Percentiles rank a stretch among this genome's conserved stretches.
Evolutionary conservation across 495 filamentous ascomycete species (phyloP).

Genomic region (Amphirosellinia nigrospora): DNA sequence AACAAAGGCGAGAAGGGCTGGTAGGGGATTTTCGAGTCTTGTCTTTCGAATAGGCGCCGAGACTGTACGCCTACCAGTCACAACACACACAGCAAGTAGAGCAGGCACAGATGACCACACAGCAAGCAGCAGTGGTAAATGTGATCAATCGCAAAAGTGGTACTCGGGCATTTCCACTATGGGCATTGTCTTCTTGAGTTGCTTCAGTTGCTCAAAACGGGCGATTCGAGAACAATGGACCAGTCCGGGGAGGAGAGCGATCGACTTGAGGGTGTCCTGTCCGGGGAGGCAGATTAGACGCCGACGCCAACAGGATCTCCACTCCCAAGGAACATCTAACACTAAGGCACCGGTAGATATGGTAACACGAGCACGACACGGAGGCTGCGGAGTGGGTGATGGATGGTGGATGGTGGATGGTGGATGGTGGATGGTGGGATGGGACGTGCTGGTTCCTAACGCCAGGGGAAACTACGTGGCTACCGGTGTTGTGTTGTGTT

Average conservation of each 20-base stretch:
- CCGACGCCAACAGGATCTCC: constrained; percentile 14
- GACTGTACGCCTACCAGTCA: not conserved
- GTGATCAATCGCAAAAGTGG: constrained; percentile 21
- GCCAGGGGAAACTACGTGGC: not conserved
- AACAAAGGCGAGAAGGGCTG: constrained; percentile 6
- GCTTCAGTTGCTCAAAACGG: not conserved
- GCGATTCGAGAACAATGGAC: constrained; percentile 21
- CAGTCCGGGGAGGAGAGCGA: constrained; percentile 6
- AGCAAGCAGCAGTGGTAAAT: constrained; percentile 18
- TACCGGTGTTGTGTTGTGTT: too few species aligned
- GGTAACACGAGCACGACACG: constrained; percentile 1
- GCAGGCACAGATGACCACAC: constrained; percentile 1
- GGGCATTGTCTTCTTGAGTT: constrained; percentile 13
- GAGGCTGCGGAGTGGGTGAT: constrained; percentile 6
- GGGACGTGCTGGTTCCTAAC: not conserved
- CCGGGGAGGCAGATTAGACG: constrained; percentile 14
- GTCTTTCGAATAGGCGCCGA: constrained; percentile 5
- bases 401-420: too few species aligned
- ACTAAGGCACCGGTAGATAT: not conserved
- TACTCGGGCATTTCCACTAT: constrained; percentile 1
- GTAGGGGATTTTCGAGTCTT: not conserved
- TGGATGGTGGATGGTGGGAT: too few species aligned
- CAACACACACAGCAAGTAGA: not conserved
- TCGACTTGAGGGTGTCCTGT: constrained; percentile 1
- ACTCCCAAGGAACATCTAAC: constrained; percentile 14